phyloP scores from a whole-genome alignment of 192 early-diverging fungal genomes.

The Linnemannia elongata region DNA sequence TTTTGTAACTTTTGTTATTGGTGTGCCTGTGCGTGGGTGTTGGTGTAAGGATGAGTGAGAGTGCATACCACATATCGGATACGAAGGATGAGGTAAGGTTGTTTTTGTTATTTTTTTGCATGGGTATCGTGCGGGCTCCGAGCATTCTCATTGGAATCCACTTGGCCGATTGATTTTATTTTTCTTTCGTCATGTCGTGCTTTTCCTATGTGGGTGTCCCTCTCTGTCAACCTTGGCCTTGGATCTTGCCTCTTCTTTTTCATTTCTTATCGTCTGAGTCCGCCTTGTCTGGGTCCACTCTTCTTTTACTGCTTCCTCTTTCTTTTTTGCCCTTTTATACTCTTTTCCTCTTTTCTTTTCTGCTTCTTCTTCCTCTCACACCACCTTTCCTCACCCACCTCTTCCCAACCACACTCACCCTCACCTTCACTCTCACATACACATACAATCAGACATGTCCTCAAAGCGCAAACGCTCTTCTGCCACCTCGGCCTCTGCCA shows the following conservation, averaged over 20 bases:
- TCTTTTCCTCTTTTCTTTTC: not conserved
- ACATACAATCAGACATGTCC: conserved; percentile 16
- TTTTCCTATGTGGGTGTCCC: not conserved
- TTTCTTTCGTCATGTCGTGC: not conserved
- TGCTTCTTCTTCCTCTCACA: not conserved
- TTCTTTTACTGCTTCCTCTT: not conserved
- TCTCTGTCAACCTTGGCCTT: not conserved
- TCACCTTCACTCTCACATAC: not conserved
- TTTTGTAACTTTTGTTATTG: not conserved
- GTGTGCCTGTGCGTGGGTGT: not conserved
- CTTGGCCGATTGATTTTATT: not conserved
- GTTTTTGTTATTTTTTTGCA: not conserved
- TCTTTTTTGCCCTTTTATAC: not conserved
- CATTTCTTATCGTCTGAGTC: not conserved
- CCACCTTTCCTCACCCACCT: not conserved
- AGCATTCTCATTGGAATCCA: not conserved
- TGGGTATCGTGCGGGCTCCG: not conserved
- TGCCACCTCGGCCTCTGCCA: conserved; percentile 18
- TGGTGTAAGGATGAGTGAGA: not conserved
- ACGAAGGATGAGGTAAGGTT: not conserved
- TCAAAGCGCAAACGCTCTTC: conserved; percentile 50
- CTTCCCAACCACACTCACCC: not conserved
- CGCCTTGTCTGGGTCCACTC: not conserved
- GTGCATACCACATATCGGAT: too few species aligned
- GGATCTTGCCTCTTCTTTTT: not conserved